Evolutionary conservation across 192 early-diverging fungal genomes (phyloP).

Genomic region (Coemansia sp.): DNA sequence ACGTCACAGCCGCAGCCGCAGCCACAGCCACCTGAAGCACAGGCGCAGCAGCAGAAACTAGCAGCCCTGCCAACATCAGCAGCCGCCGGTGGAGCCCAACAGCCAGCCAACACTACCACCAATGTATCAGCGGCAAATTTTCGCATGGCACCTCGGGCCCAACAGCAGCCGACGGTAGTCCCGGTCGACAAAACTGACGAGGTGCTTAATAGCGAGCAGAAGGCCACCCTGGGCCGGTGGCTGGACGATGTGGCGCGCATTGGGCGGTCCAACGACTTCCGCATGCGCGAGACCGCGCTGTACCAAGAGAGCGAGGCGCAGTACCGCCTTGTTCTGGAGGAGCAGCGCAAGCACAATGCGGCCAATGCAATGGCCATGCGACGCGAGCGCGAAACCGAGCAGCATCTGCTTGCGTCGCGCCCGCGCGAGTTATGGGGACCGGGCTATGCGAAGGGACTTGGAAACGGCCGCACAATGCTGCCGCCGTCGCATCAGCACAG

Average conservation of each 20-base stretch:
- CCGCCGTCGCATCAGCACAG: constrained; percentile 24
- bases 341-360: constrained; percentile 37
- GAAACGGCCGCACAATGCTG: constrained; percentile 56
- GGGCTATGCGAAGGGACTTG: constrained; percentile 59
- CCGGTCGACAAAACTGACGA: constrained; percentile 31
- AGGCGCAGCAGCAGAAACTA: constrained; percentile 15
- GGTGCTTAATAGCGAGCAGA: constrained; percentile 34
- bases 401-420: constrained; percentile 9
- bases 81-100: constrained; percentile 8
- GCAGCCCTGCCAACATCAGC: not conserved
- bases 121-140: constrained; percentile 38
- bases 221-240: constrained; percentile 35
- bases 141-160: constrained; percentile 36
- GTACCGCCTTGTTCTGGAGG: constrained; percentile 35
- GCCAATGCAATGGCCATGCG: constrained; percentile 12
- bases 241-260: constrained; percentile 23
- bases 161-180: constrained; percentile 43
- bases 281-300: constrained; percentile 26
- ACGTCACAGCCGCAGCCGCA: constrained; percentile 2
- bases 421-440: constrained; percentile 45
- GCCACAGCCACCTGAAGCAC: not conserved
- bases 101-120: not conserved
- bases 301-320: constrained; percentile 41
- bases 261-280: constrained; percentile 30
- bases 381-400: constrained; percentile 34